phyloP scores from a whole-genome alignment of 2,329 filamentous ascomycete genomes.

The Diaporthe destruens region DNA sequence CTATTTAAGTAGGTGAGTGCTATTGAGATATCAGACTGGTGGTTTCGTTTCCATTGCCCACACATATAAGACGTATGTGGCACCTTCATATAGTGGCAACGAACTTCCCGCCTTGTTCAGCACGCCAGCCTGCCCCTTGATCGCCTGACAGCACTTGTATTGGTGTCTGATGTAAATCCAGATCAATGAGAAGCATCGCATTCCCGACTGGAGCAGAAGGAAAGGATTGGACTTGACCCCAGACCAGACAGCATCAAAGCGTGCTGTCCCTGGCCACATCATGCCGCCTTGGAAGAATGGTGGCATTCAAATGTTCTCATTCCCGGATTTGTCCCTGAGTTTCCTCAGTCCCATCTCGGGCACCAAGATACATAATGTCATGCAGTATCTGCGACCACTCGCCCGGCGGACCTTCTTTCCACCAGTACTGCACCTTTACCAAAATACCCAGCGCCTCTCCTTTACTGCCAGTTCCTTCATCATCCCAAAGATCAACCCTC shows the following conservation, averaged over 20 bases:
- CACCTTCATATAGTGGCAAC: too few relatives aligned
- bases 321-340: conserved; percentile 36
- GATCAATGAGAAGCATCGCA: neutral
- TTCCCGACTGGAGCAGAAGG: neutral
- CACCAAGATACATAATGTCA: conserved; percentile 48
- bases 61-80: too few relatives aligned
- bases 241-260: neutral
- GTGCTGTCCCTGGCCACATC: neutral
- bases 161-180: neutral
- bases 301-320: neutral
- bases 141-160: neutral
- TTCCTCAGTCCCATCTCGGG: conserved; percentile 46
- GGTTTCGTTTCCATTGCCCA: too few relatives aligned
- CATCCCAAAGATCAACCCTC: conserved; percentile 49
- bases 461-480: conserved; percentile 1
- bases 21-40: neutral
- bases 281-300: neutral
- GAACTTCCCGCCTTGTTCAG: neutral
- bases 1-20: neutral
- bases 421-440: conserved; percentile 51
- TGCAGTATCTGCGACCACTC: conserved; percentile 47
- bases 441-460: conserved; percentile 40
- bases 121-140: neutral
- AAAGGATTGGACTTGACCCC: neutral
- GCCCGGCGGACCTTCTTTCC: conserved; percentile 42